Conservation (phyloP, 768 basidiomycete genomes). For the Psilocybe azurescens region DNA sequence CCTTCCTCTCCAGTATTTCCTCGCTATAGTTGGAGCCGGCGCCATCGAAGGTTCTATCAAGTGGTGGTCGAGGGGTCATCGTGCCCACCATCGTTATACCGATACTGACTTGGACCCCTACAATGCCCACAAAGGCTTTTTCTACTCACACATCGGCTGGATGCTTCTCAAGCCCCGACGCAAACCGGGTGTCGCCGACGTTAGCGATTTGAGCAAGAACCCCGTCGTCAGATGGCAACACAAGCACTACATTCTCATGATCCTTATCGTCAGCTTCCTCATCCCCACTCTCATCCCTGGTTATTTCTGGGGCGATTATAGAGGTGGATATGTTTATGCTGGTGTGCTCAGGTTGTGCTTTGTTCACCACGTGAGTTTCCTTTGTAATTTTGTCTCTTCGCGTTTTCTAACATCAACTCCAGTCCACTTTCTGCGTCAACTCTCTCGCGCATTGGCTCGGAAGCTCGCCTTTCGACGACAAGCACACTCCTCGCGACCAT, state of each 20-base stretch:
- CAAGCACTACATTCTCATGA: slow-evolving; percentile 72
- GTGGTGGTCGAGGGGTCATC: slow-evolving; percentile 99
- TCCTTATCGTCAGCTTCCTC: slow-evolving; percentile 72
- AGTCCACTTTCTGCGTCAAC: slow-evolving; percentile 98
- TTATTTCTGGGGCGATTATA: slow-evolving; percentile 83
- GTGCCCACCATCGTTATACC: slow-evolving; percentile 96
- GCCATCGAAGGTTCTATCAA: slow-evolving; percentile 97
- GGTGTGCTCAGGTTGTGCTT: slow-evolving; percentile 79
- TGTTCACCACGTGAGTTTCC: slow-evolving; percentile 79
- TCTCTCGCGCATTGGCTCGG: slow-evolving; percentile 97
- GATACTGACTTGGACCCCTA: slow-evolving; percentile 98
- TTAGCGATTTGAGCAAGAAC: slow-evolving; percentile 84
- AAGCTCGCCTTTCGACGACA: slow-evolving; percentile 92
- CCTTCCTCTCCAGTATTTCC: slow-evolving; percentile 80
- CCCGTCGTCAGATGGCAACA: slow-evolving; percentile 89
- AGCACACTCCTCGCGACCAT: slow-evolving; percentile 92
- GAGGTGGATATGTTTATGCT: slow-evolving; percentile 87
- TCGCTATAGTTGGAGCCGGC: slow-evolving; percentile 87
- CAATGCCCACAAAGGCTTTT: slow-evolving; percentile 88
- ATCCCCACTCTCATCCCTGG: slow-evolving; percentile 82
- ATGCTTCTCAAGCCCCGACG: slow-evolving; percentile 92
- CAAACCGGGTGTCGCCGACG: slow-evolving; percentile 88
- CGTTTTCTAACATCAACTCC: neutral
- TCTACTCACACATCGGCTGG: slow-evolving; percentile 90
- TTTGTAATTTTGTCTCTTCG: slow-evolving; percentile 7